phyloP scores from a whole-genome alignment of 306 rosid species.

The Lablab purpureus region DNA sequence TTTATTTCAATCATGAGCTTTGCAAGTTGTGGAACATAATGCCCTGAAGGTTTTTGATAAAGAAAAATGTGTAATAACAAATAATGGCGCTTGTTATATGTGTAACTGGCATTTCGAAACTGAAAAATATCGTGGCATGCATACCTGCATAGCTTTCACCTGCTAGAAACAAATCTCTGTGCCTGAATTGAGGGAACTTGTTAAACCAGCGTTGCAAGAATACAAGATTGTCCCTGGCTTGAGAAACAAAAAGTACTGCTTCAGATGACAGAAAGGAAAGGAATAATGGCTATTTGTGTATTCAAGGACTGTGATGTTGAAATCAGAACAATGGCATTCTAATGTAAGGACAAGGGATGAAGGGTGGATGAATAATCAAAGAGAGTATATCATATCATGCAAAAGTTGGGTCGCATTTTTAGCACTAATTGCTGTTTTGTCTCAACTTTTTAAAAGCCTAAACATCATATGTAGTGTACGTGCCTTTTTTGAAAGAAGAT shows the following conservation, averaged over 20 bases:
- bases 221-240: slow-evolving; percentile 68
- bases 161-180: slow-evolving; percentile 61
- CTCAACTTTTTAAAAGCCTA: slow-evolving; percentile 47
- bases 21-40: slow-evolving; percentile 76
- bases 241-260: slow-evolving; percentile 45
- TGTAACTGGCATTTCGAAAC: neutral
- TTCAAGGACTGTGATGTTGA: neutral
- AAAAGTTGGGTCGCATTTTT: slow-evolving; percentile 33
- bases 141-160: slow-evolving; percentile 79
- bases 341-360: slow-evolving; percentile 12
- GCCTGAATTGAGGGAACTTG: slow-evolving; percentile 67
- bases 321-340: slow-evolving; percentile 2
- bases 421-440: slow-evolving; percentile 42
- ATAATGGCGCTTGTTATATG: slow-evolving; percentile 6
- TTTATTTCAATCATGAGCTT: slow-evolving; percentile 64
- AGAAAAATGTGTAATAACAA: slow-evolving; percentile 4
- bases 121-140: slow-evolving; percentile 27
- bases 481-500: slow-evolving; percentile 39
- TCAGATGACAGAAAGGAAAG: slow-evolving; percentile 40
- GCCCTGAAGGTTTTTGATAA: slow-evolving; percentile 54
- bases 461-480: slow-evolving; percentile 35
- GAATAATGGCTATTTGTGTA: slow-evolving; percentile 21
- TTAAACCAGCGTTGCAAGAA: slow-evolving; percentile 70
- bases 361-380: slow-evolving; percentile 7
- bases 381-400: slow-evolving; percentile 22